phyloP scores from a whole-genome alignment of 1,284 basidiomycete species.

The Marasmius tenuissimus region DNA sequence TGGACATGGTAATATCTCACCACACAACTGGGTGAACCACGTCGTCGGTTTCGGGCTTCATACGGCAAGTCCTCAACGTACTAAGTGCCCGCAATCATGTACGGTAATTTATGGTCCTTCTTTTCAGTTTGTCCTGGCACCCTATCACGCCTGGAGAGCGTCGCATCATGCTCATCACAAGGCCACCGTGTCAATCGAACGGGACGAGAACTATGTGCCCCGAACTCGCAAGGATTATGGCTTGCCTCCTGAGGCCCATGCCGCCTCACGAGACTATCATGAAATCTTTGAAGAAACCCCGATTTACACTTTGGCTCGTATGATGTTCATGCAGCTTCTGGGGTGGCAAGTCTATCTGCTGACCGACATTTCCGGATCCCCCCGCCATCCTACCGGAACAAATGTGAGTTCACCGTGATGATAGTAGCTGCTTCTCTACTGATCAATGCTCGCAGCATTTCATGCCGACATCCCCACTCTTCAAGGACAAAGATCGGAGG shows the following conservation, averaged over 20 bases:
- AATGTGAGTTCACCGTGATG: conserved; percentile 27
- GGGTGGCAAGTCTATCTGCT: conserved; percentile 77
- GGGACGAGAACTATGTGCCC: conserved; percentile 63
- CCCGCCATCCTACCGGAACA: conserved; percentile 37
- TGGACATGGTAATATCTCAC: conserved; percentile 49
- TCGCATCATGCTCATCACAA: conserved; percentile 55
- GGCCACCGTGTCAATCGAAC: conserved; percentile 56
- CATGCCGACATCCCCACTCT: conserved; percentile 34
- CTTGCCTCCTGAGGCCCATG: conserved; percentile 38
- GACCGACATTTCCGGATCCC: conserved; percentile 41
- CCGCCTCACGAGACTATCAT: conserved; percentile 43
- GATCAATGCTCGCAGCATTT: conserved; percentile 31
- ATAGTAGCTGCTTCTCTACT: background rate
- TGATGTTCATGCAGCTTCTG: conserved; percentile 65
- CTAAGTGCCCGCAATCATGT: background rate
- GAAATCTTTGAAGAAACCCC: conserved; percentile 62
- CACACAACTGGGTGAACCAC: conserved; percentile 16
- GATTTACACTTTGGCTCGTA: conserved; percentile 53
- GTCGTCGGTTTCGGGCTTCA: conserved; percentile 11
- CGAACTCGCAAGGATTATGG: conserved; percentile 53
- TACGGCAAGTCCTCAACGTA: conserved; percentile 3
- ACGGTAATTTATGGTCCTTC: background rate
- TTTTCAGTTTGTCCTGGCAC: conserved; percentile 23
- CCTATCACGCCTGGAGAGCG: conserved; percentile 48
- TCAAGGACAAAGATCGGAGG: conserved; percentile 46